Percentiles rank a stretch among this genome's conserved stretches.
phyloP scores from a whole-genome alignment of 2,329 filamentous ascomycete species.

The Periconia sp. region DNA sequence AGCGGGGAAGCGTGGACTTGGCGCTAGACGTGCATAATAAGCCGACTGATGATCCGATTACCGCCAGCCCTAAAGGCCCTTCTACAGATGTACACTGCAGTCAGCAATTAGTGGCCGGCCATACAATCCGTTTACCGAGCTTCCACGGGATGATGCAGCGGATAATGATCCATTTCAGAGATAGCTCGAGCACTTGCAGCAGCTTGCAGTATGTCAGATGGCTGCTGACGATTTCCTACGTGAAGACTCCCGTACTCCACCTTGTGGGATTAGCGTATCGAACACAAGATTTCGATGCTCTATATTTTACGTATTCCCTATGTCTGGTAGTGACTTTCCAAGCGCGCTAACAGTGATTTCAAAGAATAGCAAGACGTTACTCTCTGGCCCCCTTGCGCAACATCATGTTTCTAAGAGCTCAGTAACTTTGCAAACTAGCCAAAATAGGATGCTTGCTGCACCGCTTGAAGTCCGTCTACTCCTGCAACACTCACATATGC shows the following conservation, averaged over 20 bases:
- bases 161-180: slow-evolving; percentile 18
- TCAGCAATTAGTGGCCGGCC: slow-evolving; percentile 40
- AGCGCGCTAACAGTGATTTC: too few relatives aligned
- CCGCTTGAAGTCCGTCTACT: neutral
- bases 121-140: slow-evolving; percentile 19
- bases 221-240: slow-evolving; percentile 4
- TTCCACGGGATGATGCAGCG: slow-evolving; percentile 21
- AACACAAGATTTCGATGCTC: neutral
- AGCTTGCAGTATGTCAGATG: neutral
- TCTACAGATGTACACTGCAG: slow-evolving; percentile 29
- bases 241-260: neutral
- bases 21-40: slow-evolving; percentile 18
- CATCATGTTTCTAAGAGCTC: neutral
- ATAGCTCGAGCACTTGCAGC: slow-evolving; percentile 6
- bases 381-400: too few relatives aligned
- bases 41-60: slow-evolving; percentile 22
- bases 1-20: slow-evolving; percentile 22
- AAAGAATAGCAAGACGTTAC: too few relatives aligned
- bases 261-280: neutral
- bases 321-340: neutral
- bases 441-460: too few relatives aligned
- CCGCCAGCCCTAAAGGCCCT: slow-evolving; percentile 26
- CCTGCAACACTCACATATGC: neutral
- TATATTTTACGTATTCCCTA: neutral
- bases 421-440: neutral